Conservation (phyloP, 208 protist genomes). For the Leptomonas seymouri region DNA sequence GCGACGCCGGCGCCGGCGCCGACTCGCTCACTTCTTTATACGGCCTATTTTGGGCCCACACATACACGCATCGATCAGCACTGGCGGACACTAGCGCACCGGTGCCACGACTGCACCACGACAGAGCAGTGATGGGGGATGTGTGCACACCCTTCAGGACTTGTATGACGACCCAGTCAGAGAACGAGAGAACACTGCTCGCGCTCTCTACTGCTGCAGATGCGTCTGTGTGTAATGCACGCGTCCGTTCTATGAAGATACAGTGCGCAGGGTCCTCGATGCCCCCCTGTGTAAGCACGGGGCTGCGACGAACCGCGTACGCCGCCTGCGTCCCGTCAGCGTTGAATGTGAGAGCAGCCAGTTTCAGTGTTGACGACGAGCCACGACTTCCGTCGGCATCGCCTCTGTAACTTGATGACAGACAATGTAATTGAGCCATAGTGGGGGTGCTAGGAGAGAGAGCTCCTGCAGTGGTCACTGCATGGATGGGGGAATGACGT, state of each 20-base stretch:
- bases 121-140: conserved; percentile 21
- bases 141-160: conserved; percentile 15
- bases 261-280: conserved; percentile 10
- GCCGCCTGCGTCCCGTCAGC: conserved; percentile 8
- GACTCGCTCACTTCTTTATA: not conserved
- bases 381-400: too few relatives aligned
- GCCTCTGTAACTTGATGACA: not conserved
- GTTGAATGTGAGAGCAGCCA: conserved; percentile 23
- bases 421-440: not conserved
- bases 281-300: conserved; percentile 3
- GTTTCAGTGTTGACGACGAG: not conserved
- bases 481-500: too few relatives aligned
- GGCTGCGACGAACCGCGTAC: conserved; percentile 22
- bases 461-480: too few relatives aligned
- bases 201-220: not conserved
- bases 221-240: not conserved
- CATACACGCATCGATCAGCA: conserved; percentile 24
- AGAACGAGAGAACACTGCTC: not conserved
- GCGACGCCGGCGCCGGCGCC: not conserved
- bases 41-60: conserved; percentile 6
- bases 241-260: conserved; percentile 7
- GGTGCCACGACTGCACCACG: conserved; percentile 14
- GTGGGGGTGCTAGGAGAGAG: not conserved
- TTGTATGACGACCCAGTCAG: conserved; percentile 16
- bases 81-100: conserved; percentile 23